Base-by-base conservation (phyloP, 192 early-diverging fungal species). In the Podila verticillata region DNA sequence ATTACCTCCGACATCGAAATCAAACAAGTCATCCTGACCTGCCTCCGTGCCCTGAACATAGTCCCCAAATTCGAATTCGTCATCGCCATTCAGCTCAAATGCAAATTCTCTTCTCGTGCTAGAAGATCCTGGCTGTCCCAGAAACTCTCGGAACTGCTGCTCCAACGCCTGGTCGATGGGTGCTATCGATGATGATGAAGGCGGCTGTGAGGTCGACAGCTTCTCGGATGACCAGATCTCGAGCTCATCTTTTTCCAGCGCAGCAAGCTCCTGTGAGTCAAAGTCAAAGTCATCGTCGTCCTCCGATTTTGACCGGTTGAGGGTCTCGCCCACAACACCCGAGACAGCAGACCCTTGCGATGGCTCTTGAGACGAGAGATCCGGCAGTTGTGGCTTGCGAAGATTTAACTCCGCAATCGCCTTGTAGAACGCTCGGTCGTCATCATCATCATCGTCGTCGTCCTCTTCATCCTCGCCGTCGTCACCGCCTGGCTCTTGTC, bases 51-150 rank as follows among this genome's bases (percentile, higher is more conserved):
- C 61, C 31, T 54, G 60, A 19, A 72, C 65, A 56, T 57, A 80
- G 44, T 72, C 58, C 1, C 77, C 77, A 68, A 80, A 80, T 39
- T 80, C 77, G 64, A 80, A 72, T 22, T 47, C 75, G 2, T 66
- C 15, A n/a, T 39, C 57, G 19, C n/a, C 44, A 44, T 68, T 61
- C 65, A 80, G 61, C 36, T 80, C 65, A 24, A 80, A 80, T 9
- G 69, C 64, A 36, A 65, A 58, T 0, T 80, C 77, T 17, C 36
- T 56, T 4, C 63, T 62, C 24, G 51, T 56, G 7, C 19, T 32
- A 48, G n/a, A 10, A 30, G 63, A 56, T 5, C 58, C 19, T 20
- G 65, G 36, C 2, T 64, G 70, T 26, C 57, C 60, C 61, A 72
- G 35, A 24, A 67, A 80, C 57, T 72, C 39, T 32, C 57, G 48